Percentiles rank a stretch among this genome's conserved stretches.
These are phyloP conservation scores for Pseudonitzschia pungens DNA, from an alignment of 108 stramenopile genomes.

Conservation along the genomic window DNA sequence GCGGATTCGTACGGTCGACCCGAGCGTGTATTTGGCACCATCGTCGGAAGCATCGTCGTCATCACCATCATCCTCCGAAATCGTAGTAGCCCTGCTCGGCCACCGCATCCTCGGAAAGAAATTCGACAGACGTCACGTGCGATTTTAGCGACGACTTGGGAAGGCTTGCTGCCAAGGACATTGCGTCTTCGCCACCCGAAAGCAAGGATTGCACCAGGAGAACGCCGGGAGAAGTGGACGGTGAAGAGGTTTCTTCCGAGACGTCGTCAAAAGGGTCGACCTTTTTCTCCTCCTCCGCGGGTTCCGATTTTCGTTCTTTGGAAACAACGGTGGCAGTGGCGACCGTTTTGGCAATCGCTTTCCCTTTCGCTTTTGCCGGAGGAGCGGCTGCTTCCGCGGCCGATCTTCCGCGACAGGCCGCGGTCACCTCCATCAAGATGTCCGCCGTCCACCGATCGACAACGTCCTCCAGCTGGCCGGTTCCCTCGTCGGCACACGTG, in stretches of 20 bases:
- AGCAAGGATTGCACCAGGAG: constrained; percentile 14
- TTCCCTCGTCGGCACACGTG: constrained; percentile 87
- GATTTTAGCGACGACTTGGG: constrained; percentile 45
- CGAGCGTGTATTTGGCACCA: constrained; percentile 56
- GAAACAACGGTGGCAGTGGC: no score
- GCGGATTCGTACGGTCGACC: constrained; percentile 64
- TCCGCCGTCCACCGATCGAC: constrained; percentile 78
- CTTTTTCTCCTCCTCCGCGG: constrained; percentile 40
- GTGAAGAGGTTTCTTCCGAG: not conserved
- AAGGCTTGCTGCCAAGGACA: not conserved
- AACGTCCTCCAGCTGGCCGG: constrained; percentile 73
- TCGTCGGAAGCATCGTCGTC: constrained; percentile 37
- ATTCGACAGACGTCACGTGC: constrained; percentile 65
- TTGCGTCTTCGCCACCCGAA: not conserved
- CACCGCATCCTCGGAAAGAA: constrained; percentile 42
- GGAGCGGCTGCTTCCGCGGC: not conserved
- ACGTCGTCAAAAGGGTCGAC: constrained; percentile 16
- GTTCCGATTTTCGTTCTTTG: not conserved
- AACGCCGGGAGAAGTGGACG: constrained; percentile 5
- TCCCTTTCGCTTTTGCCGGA: not conserved
- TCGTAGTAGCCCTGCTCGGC: not conserved
- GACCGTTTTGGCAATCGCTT: not conserved
- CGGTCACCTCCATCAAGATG: constrained; percentile 48
- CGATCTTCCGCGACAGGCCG: constrained; percentile 41
- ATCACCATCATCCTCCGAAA: constrained; percentile 14